Evolutionary conservation across 192 early-diverging fungal genomes (phyloP).

Genomic region (Entophlyctis helioformis): DNA sequence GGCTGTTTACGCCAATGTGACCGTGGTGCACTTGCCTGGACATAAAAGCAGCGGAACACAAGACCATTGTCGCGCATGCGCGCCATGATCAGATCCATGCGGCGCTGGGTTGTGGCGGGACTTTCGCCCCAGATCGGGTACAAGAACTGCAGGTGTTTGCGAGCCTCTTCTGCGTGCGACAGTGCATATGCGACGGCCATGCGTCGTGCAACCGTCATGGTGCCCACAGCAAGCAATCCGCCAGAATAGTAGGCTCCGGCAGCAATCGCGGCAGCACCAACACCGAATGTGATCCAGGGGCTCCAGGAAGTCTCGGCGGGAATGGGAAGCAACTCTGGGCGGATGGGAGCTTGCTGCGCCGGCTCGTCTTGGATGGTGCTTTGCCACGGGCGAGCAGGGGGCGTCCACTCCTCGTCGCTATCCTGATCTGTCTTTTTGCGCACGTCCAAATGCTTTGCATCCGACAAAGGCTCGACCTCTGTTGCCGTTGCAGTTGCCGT

Average conservation of each 20-base stretch:
- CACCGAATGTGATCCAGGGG: constrained; percentile 10
- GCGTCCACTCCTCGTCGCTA: neutral
- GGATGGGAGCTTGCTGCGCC: constrained; percentile 1
- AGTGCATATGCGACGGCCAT: constrained; percentile 28
- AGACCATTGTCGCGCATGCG: neutral
- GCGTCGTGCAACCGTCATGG: constrained; percentile 18
- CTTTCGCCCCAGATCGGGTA: constrained; percentile 36
- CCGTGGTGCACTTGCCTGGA: neutral
- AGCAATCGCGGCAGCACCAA: constrained; percentile 26
- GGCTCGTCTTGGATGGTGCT: constrained; percentile 1
- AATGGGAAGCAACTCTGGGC: constrained; percentile 4
- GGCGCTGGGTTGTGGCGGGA: constrained; percentile 1
- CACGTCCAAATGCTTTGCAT: neutral
- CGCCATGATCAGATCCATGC: neutral
- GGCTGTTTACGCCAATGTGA: neutral
- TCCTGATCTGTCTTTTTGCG: neutral
- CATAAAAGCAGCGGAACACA: neutral
- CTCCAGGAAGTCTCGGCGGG: constrained; percentile 9
- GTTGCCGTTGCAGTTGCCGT: neutral
- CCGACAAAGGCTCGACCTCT: neutral
- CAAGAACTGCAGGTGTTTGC: constrained; percentile 35
- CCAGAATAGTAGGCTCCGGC: constrained; percentile 26
- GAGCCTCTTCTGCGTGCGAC: constrained; percentile 22
- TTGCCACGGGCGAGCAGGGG: neutral
- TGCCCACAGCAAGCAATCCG: constrained; percentile 10